These are phyloP conservation scores for Talaromyces funiculosus DNA, from an alignment of 2,329 filamentous ascomycete genomes.

Conservation along the genomic window DNA sequence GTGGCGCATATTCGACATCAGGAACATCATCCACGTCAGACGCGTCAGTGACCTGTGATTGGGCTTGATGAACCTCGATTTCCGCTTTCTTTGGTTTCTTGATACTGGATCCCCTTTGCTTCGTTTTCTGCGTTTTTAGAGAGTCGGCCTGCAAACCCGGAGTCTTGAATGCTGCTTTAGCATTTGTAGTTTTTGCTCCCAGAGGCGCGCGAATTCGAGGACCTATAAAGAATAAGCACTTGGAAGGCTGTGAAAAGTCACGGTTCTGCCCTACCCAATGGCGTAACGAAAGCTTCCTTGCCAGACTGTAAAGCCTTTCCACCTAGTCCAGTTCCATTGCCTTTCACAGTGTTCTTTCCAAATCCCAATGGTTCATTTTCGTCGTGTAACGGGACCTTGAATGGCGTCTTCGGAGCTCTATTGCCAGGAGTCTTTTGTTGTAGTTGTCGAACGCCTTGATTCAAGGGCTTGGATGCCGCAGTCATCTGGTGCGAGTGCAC, in stretches of 20 bases:
- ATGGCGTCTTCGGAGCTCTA: slow-evolving; percentile 74
- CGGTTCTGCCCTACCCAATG: slow-evolving; percentile 57
- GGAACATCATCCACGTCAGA: slow-evolving; percentile 53
- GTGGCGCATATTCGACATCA: slow-evolving; percentile 87
- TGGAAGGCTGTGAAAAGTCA: background rate
- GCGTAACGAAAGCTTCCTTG: slow-evolving; percentile 68
- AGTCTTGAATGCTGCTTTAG: slow-evolving; percentile 66
- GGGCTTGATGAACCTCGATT: slow-evolving; percentile 43
- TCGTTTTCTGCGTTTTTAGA: slow-evolving; percentile 58
- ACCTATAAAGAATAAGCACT: slow-evolving; percentile 36
- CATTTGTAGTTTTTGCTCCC: slow-evolving; percentile 94
- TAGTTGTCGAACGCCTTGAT: slow-evolving; percentile 57
- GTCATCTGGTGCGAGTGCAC: slow-evolving; percentile 67
- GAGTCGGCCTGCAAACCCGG: slow-evolving; percentile 57
- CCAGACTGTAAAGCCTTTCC: slow-evolving; percentile 51
- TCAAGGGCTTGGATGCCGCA: slow-evolving; percentile 65
- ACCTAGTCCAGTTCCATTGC: slow-evolving; percentile 49
- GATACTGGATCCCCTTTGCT: slow-evolving; percentile 54
- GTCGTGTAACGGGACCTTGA: slow-evolving; percentile 71
- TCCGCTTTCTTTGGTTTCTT: slow-evolving; percentile 57
- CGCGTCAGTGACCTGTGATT: slow-evolving; percentile 43
- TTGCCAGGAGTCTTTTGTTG: slow-evolving; percentile 73
- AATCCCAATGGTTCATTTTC: slow-evolving; percentile 66
- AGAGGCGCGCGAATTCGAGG: slow-evolving; percentile 71
- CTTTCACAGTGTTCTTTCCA: slow-evolving; percentile 56